Conservation (phyloP, 306 rosid species). For the Corylus heterophylla region DNA sequence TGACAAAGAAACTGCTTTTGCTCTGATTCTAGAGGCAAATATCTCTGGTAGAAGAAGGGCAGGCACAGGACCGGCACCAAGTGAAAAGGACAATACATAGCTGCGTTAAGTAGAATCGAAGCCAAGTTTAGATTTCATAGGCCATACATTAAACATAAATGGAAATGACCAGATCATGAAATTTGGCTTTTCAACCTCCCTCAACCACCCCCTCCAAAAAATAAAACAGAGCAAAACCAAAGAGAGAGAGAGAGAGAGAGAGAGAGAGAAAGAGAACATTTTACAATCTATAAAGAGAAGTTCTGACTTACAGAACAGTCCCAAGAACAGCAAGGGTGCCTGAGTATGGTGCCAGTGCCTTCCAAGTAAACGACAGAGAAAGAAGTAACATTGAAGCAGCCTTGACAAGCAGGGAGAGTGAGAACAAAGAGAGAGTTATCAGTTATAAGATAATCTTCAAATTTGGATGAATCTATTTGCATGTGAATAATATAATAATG, state of each 20-base stretch:
- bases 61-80: constrained; percentile 99
- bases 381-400: constrained; percentile 97
- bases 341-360: constrained; percentile 71
- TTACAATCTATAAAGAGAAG: background rate
- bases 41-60: constrained; percentile 98
- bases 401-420: constrained; percentile 34
- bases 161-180: background rate
- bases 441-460: constrained; percentile 5
- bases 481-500: background rate
- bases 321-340: constrained; percentile 86
- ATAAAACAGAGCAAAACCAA: background rate
- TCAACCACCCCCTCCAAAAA: background rate
- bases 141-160: constrained; percentile 25
- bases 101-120: constrained; percentile 38
- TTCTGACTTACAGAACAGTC: constrained; percentile 83
- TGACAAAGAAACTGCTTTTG: constrained; percentile 91
- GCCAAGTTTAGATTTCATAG: constrained; percentile 25
- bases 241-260: background rate
- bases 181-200: no score
- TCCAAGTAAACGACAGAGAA: constrained; percentile 84
- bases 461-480: background rate
- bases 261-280: background rate
- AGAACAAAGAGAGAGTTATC: constrained; percentile 5
- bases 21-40: constrained; percentile 95
- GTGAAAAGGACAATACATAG: constrained; percentile 91